Evolutionary conservation across 208 protist genomes (phyloP), one percentile per base, ranked within the genome.

Genomic region (Borovskyia barvae): DNA sequence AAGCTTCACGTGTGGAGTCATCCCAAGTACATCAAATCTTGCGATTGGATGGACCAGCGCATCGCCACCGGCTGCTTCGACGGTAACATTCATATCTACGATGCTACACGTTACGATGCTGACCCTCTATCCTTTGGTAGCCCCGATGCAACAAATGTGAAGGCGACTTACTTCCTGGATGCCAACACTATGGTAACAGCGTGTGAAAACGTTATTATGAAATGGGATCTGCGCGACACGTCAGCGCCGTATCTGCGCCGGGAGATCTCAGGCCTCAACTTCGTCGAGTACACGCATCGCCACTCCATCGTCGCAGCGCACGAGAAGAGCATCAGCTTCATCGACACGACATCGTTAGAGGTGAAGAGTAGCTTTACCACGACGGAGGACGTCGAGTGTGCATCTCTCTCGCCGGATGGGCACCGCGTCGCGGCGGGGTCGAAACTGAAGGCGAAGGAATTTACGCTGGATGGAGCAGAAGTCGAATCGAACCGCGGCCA

Each of bases 21-120:
- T 72, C 84, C 85, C n/a, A 97, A 97, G 67, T 97, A 97, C 77
- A 96, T 98, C 52, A 93, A 95, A 63, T 86, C 89, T 8, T 96
- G 88, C 75, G 90, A 94, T 63, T 97, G 92, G 87, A 73, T 84
- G 48, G 80, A 87, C 36, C 84, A 92, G 53, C 75, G 72, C 46
- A 74, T 98, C 53, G 82, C 86, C 12, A 97, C 92, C 15, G 92
- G 92, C 22, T 95, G 92, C 61, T 80, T 89, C 47, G 95, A 98
- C 63, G 88, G 92, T 54, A 82, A 90, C 43, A 76, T 97, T 24
- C 88, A 90, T 43, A 86, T 98, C 63, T 98, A 87, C 70, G 93
- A 98, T 62, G 76, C 92, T 20, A 81, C 60, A 28, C 86, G 76
- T 20, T 90, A 91, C 50, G 81, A 92, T 55, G 75, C 80, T 0